Base-by-base conservation (phyloP, 805 yeast species). In the Sungouiella blattae region DNA sequence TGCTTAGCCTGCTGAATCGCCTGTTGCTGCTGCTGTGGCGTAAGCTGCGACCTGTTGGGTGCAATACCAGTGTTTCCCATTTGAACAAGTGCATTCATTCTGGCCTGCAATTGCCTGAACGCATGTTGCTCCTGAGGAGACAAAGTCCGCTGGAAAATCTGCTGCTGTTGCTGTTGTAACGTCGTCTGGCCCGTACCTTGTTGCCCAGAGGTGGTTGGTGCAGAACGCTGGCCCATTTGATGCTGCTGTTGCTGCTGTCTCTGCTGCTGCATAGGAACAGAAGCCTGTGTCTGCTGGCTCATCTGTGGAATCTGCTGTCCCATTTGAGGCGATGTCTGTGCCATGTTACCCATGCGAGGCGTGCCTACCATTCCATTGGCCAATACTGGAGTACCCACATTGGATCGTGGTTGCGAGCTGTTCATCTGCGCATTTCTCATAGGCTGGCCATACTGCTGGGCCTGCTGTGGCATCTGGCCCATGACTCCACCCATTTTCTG, bases 21-120 rank as follows among this genome's bases (percentile, higher is more conserved):
- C 36, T 64, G 70, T 36, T 64, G 71, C 32, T 67, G 69, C 38
- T 67, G 73, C 31, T 63, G 69, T 4, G 68, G 67, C 4, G 66
- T 63, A 30, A 67, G 57, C 27, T 58, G 58, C 17, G 62, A 55
- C 17, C 70, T 53, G 37, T 61, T 67, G n/a, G 73, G 73, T 2
- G 71, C 65, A 11, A 60, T 46, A 1, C 73, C 73, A 9, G 64
- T 51, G 36, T 64, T 62, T 4, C 71, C 68, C 71, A 67, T 67
- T 36, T 55, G 54, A 2, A 63, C 66, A 31, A 66, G 61, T 2
- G 71, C 59, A 37, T 54, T 60, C 62, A 66, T 62, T 27, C 63
- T 53, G 2, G 57, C 43, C 40, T 67, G 73, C 36, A 62, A 46
- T 32, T 66, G 71, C 37, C 64, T 58, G 53, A 64, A 67, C 4